A percentile compares a stretch with the other conserved stretches of the same genome.
phyloP scores from a whole-genome alignment of 345 rosid species.

The Euphorbia pulcherrima region DNA sequence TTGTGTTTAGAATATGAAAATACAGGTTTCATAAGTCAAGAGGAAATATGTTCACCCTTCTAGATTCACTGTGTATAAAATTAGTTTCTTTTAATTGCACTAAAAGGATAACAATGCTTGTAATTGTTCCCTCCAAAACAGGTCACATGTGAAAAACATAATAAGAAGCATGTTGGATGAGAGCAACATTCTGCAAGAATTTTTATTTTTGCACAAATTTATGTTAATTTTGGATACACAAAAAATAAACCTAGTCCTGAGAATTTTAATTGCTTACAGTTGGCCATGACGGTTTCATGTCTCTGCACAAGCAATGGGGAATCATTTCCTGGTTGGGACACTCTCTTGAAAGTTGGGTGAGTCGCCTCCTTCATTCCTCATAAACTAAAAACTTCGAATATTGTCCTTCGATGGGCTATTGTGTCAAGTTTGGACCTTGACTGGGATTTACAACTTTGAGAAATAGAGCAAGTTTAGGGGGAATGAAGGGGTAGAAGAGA shows the following conservation, averaged over 20 bases:
- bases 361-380: constrained; percentile 14
- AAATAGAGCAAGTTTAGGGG: too few relatives aligned
- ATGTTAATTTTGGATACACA: neutral
- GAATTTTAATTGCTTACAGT: constrained; percentile 29
- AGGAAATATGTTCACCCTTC: neutral
- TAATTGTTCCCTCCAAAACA: neutral
- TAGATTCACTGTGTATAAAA: neutral
- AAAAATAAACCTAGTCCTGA: constrained; percentile 8
- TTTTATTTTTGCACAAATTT: neutral
- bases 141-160: neutral
- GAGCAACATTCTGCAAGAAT: neutral
- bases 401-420: neutral
- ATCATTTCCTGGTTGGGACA: constrained; percentile 92
- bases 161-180: neutral
- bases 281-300: constrained; percentile 60
- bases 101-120: neutral
- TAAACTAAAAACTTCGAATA: neutral
- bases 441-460: too few relatives aligned
- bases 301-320: constrained; percentile 74
- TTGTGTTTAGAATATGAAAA: neutral
- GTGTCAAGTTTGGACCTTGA: too few relatives aligned
- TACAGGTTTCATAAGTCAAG: neutral
- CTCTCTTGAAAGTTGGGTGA: constrained; percentile 69
- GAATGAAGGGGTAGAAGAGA: too few relatives aligned
- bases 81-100: neutral